A percentile compares a stretch with the other conserved stretches of the same genome.
These are phyloP conservation scores for Dionaea muscipula DNA, from an alignment of 179 eudicot species.

Conservation along the genomic window DNA sequence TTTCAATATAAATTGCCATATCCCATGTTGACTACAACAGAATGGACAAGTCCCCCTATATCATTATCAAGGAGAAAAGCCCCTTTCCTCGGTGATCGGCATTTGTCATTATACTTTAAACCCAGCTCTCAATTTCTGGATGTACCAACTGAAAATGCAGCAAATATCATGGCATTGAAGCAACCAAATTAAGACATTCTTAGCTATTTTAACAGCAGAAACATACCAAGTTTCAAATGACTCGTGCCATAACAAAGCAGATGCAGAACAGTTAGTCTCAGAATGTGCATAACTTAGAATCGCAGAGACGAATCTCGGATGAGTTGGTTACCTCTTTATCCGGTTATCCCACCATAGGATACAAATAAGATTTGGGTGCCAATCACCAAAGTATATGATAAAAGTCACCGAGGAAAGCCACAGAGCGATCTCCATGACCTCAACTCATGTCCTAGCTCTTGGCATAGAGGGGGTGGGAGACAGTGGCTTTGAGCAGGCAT, in stretches of 20 bases:
- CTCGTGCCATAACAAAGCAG: not conserved
- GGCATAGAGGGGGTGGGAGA: constrained; percentile 25
- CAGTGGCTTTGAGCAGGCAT: constrained; percentile 63
- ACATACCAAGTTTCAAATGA: not conserved
- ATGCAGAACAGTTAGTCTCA: not conserved
- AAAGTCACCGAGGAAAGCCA: constrained; percentile 81
- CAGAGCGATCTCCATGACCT: constrained; percentile 66
- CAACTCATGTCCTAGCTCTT: constrained; percentile 50
- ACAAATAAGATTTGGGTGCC: constrained; percentile 59
- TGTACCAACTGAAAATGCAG: too few species aligned
- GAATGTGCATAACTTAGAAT: constrained; percentile 5
- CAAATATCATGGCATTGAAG: too few species aligned
- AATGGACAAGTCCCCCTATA: too few species aligned
- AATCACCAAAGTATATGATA: constrained; percentile 65
- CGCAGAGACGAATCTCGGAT: not conserved
- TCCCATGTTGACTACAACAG: too few species aligned
- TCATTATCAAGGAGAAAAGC: too few species aligned
- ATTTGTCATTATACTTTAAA: too few species aligned
- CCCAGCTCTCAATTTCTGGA: too few species aligned
- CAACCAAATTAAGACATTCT: too few species aligned
- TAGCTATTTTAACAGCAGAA: too few species aligned
- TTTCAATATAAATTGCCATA: too few species aligned
- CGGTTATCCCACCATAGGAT: constrained; percentile 67
- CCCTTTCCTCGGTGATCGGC: too few species aligned
- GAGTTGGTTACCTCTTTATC: constrained; percentile 57